Base-by-base conservation (phyloP, 164 flowering plant species). In the Vitis riparia region DNA sequence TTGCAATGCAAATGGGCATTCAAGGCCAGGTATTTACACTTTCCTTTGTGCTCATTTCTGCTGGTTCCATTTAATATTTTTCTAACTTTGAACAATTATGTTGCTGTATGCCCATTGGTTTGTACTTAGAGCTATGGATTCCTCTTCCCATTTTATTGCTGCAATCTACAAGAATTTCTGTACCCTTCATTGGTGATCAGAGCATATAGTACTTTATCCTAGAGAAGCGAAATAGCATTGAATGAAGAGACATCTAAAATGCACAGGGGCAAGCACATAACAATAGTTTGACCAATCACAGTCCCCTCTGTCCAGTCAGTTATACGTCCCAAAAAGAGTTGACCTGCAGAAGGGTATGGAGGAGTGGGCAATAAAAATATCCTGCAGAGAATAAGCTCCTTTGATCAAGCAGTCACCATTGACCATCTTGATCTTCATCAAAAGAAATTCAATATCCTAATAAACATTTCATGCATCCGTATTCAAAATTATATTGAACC, bases 1-100 rank as follows among this genome's bases (percentile, higher is more conserved):
- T 86, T 77, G 99, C 99, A 59, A 83, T 94, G 91, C 97, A 92
- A 77, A 92, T 94, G 97, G 97, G 97, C 53, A 92, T 89, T 76
- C 97, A 91, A 70, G 97, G 98, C 48, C 97, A 92, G 97, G 98
- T 94, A 84, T 5, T 30, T 74, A 17, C 55, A 9, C 8, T 63
- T 3, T 49, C 32, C 9, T 64, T 49, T 19, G 32, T 11, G 10
- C 29, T 53, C 51, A 44, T 50, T 51, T 69, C 11, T 15, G 15
- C 13, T 65, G 11, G 51, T 48, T 62, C 16, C 29, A n/a, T 60
- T 70, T 65, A 1, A 19, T 8, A n/a, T 11, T 57, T 57, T 16
- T 23, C 16, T 7, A 16, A 57, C 10, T 9, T 17, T 55, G 6
- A 52, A 29, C 23, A 17, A 8, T 27, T 0, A 55, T 27, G 51